Conservation (phyloP, 257 asterid genomes). For the Orobanche coerulescens region DNA sequence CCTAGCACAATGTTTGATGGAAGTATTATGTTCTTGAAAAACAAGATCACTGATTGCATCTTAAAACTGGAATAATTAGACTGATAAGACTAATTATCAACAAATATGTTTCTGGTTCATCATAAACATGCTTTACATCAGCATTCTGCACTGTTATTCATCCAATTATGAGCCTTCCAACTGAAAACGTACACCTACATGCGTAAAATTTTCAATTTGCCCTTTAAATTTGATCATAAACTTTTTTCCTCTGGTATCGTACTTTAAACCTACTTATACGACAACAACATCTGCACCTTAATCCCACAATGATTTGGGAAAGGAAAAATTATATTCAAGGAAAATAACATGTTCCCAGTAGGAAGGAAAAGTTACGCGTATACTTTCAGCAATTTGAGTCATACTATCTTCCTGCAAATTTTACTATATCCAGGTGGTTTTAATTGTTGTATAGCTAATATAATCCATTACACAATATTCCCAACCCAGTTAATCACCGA, state of each 20-base stretch:
- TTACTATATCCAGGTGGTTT: background rate
- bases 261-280: background rate
- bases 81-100: background rate
- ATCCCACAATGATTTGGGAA: background rate
- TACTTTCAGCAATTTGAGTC: background rate
- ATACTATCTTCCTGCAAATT: background rate
- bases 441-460: background rate
- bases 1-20: slow-evolving; percentile 12
- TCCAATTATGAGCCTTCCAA: background rate
- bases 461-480: background rate
- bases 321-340: background rate
- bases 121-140: background rate
- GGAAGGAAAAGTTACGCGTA: background rate
- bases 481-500: background rate
- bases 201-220: background rate
- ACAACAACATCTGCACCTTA: no score
- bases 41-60: background rate
- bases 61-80: background rate
- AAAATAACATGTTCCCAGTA: background rate
- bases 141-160: background rate
- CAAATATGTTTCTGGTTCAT: background rate
- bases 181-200: background rate
- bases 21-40: background rate
- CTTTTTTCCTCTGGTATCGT: background rate
- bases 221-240: slow-evolving; percentile 1